These are phyloP conservation scores for Fusarium poae DNA, from an alignment of 2,329 filamentous ascomycete genomes.

Conservation along the genomic window DNA sequence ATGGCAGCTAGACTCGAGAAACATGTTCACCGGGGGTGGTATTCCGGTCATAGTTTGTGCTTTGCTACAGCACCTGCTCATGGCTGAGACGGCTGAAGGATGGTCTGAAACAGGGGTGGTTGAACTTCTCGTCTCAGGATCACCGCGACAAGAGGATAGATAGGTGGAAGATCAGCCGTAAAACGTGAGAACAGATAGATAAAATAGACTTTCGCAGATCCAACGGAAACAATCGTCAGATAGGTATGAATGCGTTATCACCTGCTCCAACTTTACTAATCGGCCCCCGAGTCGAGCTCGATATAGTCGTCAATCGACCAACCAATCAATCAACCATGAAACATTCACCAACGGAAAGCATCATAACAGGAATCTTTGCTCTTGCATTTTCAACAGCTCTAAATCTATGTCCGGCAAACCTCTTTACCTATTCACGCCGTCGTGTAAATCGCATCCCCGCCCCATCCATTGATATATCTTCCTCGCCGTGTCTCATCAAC, in stretches of 20 bases:
- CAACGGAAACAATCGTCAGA: slow-evolving; percentile 1
- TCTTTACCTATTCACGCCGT: slow-evolving; percentile 39
- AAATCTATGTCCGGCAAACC: slow-evolving; percentile 46
- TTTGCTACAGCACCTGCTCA: slow-evolving; percentile 17
- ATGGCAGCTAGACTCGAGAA: slow-evolving; percentile 16
- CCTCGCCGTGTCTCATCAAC: slow-evolving; percentile 45
- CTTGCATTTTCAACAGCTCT: slow-evolving; percentile 43
- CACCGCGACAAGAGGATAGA: background rate
- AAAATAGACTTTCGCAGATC: background rate
- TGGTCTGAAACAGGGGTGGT: slow-evolving; percentile 45
- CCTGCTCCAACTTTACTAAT: background rate
- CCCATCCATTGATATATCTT: slow-evolving; percentile 38
- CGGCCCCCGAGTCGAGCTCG: background rate
- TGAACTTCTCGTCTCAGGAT: slow-evolving; percentile 32
- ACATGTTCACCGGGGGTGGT: slow-evolving; percentile 12
- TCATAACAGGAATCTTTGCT: slow-evolving; percentile 38
- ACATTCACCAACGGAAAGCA: background rate
- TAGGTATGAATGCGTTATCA: background rate
- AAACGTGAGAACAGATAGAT: slow-evolving; percentile 8
- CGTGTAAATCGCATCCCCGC: slow-evolving; percentile 30
- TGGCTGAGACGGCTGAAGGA: slow-evolving; percentile 43
- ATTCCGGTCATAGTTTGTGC: slow-evolving; percentile 22
- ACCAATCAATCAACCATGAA: background rate
- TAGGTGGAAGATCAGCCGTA: slow-evolving; percentile 7
- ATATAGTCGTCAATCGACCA: background rate